Evolutionary conservation across 2,329 filamentous ascomycete species (phyloP), one percentile per base, ranked within the genome.

Genomic region (Sphaerulina vaccinii): DNA sequence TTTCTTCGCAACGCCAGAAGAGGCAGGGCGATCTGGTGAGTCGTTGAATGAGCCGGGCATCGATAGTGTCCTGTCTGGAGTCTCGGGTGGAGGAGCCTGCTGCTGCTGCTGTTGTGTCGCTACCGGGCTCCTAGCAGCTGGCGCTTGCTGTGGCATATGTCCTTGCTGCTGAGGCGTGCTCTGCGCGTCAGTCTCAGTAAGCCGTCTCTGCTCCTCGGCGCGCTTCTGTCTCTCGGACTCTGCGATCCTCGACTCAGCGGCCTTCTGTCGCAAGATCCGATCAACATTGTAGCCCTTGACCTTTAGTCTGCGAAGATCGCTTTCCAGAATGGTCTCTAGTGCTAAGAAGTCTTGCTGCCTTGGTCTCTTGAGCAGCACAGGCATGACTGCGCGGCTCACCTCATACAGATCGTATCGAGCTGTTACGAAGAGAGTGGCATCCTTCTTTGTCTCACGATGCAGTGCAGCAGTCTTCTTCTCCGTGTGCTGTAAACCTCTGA

Each of bases 211-310:
- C 58, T 81, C 80, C 60, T 86, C 80, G 51, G 82, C 79, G 27
- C 78, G 79, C 64, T 82, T 81, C 64, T 86, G 84, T 42, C 88
- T 81, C 67, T 90, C 84, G 62, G 88, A 87, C 65, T 96, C 91
- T 0, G 90, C 90, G 58, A 97, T 84, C 46, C 88, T 83, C 5
- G 89, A 88, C 69, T 97, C 90, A 2, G 88, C 88, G 16, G 87
- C 90, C 73, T 95, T 95, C 48, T 86, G 86, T 32, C 89, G 83
- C 18, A 99, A 78, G 56, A 99, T 97, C 3, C 93, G 86, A 65
- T 96, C 90, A 33, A 99, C 93, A 61, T 99, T 97, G 76, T 96
- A 97, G 1, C 93, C 93, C 58, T 93, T 89, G 54, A 85, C 84
- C 62, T 89, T 85, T 35, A 99, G 74, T 45, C 91, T 85, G 40